Evolutionary conservation across 2,329 filamentous ascomycete species (phyloP), one percentile per base, ranked within the genome.

Genomic region (Colletotrichum liriopes): DNA sequence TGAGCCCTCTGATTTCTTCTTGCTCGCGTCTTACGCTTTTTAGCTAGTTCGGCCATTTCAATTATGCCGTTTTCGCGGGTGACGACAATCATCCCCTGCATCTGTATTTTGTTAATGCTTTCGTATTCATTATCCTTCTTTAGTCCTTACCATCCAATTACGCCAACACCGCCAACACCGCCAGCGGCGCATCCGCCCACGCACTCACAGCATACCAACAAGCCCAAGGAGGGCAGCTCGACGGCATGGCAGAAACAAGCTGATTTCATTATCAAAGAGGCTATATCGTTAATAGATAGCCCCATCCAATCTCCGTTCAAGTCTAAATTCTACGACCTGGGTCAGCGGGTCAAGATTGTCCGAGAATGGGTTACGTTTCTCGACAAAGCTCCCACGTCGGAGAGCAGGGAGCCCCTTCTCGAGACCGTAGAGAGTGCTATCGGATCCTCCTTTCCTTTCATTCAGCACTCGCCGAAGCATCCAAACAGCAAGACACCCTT

Each of bases 281-380:
- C 55, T 16, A 60, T 14, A n/a, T 1, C 26, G 4, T 76, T 81
- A 26, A 71, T 74, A n/a, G 76, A 78, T 6, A 76, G 75, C 12
- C 79, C 78, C 0, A 74, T 81, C 8, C 58, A 54, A 0, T 65
- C 76, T 11, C 76, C 80, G 0, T 81, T 78, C 55, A 79, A 77
- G 14, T 71, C 76, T 9, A 73, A 77, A 18, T 82, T 82, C 58
- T 78, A 79, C 55, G 75, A 81, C 39, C 26, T 79, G 9, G 81
- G 81, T 20, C 77, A 79, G 45, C 79, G 80, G 0, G 66, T 73
- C 20, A 51, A 66, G 35, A 41, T 66, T 18, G 64, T 77, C 29
- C 64, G 65, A 7, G 73, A 76, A 52, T 76, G 77, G 77, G 47
- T 67, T 23, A 61, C 37, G 16, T 55, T 67, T 35, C 29, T 67